phyloP scores from a whole-genome alignment of 1,284 basidiomycete genomes.

The Leccinum pachyderme region DNA sequence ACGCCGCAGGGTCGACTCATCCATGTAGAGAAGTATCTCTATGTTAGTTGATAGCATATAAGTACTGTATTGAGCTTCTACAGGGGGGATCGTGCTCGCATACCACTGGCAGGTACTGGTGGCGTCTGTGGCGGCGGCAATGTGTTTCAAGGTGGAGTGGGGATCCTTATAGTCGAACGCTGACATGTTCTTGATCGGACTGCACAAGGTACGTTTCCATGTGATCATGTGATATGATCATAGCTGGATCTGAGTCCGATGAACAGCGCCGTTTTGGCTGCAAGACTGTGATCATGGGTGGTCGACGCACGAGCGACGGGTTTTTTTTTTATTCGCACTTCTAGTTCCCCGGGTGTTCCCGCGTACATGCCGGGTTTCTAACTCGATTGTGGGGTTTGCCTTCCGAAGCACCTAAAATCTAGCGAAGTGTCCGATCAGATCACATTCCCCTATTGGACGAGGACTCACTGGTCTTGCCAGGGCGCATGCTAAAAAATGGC shows the following conservation, averaged over 20 bases:
- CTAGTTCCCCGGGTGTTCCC: conserved; percentile 46
- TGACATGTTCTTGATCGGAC: conserved; percentile 50
- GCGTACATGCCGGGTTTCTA: conserved; percentile 22
- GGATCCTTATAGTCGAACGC: conserved; percentile 60
- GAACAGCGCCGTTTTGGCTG: conserved; percentile 46
- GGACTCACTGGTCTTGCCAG: conserved; percentile 27
- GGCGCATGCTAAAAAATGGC: conserved; percentile 67
- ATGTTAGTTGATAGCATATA: not conserved
- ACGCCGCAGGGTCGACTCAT: not conserved
- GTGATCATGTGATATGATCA: not conserved
- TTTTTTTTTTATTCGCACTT: not conserved
- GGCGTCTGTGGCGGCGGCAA: conserved; percentile 47
- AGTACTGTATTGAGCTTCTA: not conserved
- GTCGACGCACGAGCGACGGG: not conserved
- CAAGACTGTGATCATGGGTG: conserved; percentile 50
- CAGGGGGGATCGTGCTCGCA: not conserved
- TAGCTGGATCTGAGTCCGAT: conserved; percentile 43
- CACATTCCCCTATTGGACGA: not conserved
- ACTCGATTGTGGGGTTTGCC: not conserved
- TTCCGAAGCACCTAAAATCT: not conserved
- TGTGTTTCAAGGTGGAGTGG: conserved; percentile 67
- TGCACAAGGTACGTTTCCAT: conserved; percentile 49
- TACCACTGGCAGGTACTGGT: conserved; percentile 39
- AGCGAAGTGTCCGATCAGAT: not conserved
- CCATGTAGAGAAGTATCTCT: not conserved